Evolutionary conservation across 345 rosid species (phyloP).

Genomic region (Melaleuca alternifolia): DNA sequence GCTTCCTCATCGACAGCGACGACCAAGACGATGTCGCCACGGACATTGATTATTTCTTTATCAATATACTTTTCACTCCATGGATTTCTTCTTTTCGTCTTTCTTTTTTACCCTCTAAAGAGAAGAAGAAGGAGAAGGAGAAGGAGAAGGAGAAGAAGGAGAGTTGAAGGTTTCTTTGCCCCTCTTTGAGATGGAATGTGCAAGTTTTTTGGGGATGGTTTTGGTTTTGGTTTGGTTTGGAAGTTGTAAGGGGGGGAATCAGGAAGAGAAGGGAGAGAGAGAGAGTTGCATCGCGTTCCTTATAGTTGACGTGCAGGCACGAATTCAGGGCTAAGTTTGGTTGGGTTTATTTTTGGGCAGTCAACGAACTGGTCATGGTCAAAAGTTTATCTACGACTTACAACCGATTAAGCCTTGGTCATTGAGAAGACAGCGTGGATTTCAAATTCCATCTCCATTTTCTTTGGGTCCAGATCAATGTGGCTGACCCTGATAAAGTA

Average conservation of each 20-base stretch:
- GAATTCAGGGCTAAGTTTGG: slow-evolving; percentile 18
- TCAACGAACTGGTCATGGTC: neutral
- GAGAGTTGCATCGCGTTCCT: neutral
- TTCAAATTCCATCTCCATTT: neutral
- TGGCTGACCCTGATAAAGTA: neutral
- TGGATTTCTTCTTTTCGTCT: neutral
- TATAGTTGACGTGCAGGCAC: slow-evolving; percentile 56
- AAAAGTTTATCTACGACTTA: neutral
- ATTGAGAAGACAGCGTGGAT: neutral
- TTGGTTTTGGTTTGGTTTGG: neutral
- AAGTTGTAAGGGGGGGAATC: neutral
- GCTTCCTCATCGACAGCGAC: slow-evolving; percentile 27
- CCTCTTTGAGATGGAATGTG: slow-evolving; percentile 11
- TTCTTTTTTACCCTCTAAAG: neutral
- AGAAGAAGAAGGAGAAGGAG: neutral
- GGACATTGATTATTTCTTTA: neutral
- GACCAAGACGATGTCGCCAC: neutral
- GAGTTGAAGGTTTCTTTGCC: neutral
- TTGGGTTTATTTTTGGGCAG: neutral
- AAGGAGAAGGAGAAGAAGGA: neutral
- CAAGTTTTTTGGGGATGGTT: neutral
- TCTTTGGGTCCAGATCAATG: neutral
- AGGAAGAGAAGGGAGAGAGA: neutral
- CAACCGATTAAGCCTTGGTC: neutral
- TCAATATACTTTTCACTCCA: neutral